Base-by-base conservation (phyloP, 2,329 filamentous ascomycete species). In the Aspergillus sp. region DNA sequence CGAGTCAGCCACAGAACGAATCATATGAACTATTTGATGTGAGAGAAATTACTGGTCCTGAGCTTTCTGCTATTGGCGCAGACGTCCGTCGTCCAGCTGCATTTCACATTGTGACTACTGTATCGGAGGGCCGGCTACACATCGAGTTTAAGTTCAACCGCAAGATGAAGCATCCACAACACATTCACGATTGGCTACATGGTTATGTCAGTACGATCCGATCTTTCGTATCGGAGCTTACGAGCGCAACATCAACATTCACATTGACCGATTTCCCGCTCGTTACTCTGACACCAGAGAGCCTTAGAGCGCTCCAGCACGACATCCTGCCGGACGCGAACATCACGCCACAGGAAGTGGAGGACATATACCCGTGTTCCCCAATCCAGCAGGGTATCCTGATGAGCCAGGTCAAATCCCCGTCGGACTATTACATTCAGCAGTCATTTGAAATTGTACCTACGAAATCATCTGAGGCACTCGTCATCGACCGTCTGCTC, bases 311-410 rank as follows among this genome's bases (percentile, higher is more conserved):
- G 4, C 54, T 57, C 19, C 46, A 57, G 34, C 7, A 84, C 60
- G 82, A 84, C 56, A 80, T 81, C 4, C 71, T 84, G 1, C 84
- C 84, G 59, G 82, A 84, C 68, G 82, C 82, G 8, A 81, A 74
- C 76, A 79, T 76, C 47, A 66, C 77, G 50, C 70, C 74, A 1
- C 65, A 77, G 11, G 70, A 72, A 60, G 71, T 80, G 3, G 72
- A 77, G 47, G 70, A 76, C 31, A 74, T 75, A 23, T 79, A 79
- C 62, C 67, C 62, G 8, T 62, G 62, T 6, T 56, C 59, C 3
- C 55, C 65, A 59, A 13, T 76, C 70, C 64, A 60, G 23, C 58
- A 55, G 19, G 58, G 58, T 22, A 60, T 60, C 11, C n/a, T 60
- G 23, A 51, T 55, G 34, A 60, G 58, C 19, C 58, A 60, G 22